A percentile compares a stretch with the other conserved stretches of the same genome.
Conservation (phyloP, 768 basidiomycete genomes). For the Tricholoma hemisulphureum region DNA sequence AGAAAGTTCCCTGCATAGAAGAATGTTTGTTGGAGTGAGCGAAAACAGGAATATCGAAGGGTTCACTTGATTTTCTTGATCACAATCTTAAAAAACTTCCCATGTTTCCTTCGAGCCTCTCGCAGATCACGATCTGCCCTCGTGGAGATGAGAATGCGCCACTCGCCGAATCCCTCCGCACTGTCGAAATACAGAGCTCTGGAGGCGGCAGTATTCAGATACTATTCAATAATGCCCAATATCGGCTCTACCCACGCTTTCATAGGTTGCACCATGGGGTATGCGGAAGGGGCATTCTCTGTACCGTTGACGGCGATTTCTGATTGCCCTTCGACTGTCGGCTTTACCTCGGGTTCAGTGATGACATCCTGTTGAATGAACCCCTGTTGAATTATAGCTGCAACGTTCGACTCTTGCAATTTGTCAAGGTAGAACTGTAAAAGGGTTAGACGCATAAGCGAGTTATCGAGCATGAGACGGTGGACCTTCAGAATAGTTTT, state of each 20-base stretch:
- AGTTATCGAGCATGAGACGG: slow-evolving; percentile 14
- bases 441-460: slow-evolving; percentile 15
- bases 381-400: slow-evolving; percentile 11
- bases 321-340: not conserved
- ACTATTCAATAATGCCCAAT: not conserved
- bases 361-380: slow-evolving; percentile 12
- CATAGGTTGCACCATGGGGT: slow-evolving; percentile 53
- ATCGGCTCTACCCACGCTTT: slow-evolving; percentile 38
- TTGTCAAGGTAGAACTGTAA: slow-evolving; percentile 18
- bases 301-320: not conserved
- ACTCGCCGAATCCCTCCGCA: slow-evolving; percentile 59
- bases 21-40: not conserved
- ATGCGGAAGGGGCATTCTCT: slow-evolving; percentile 25
- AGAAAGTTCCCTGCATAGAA: slow-evolving; percentile 57
- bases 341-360: not conserved
- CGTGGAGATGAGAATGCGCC: slow-evolving; percentile 57
- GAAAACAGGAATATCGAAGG: not conserved
- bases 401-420: slow-evolving; percentile 13
- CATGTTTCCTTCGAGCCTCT: slow-evolving; percentile 43
- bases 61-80: slow-evolving; percentile 68
- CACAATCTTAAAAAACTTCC: slow-evolving; percentile 48
- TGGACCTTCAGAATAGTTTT: slow-evolving; percentile 7
- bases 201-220: not conserved
- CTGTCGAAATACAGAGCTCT: slow-evolving; percentile 58
- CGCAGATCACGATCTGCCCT: slow-evolving; percentile 50